These are phyloP conservation scores for Aspergillus sp. DNA, from an alignment of 2,329 filamentous ascomycete genomes.

Conservation along the genomic window DNA sequence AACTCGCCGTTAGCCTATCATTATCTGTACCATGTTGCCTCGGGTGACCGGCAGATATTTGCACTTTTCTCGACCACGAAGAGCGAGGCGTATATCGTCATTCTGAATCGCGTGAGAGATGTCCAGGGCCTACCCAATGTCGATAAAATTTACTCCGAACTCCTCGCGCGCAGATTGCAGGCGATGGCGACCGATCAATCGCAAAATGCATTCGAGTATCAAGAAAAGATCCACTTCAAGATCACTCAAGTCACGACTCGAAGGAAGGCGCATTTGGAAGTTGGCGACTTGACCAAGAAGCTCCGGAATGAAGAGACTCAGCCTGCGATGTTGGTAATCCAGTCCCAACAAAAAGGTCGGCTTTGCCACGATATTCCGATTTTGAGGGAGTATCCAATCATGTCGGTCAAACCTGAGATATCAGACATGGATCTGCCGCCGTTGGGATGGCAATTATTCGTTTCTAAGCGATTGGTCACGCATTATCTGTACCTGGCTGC, in stretches of 20 bases:
- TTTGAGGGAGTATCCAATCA: slow-evolving; percentile 71
- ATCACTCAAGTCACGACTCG: slow-evolving; percentile 80
- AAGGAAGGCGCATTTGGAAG: slow-evolving; percentile 77
- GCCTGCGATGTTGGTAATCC: slow-evolving; percentile 76
- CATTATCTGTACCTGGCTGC: slow-evolving; percentile 89
- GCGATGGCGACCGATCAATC: slow-evolving; percentile 61
- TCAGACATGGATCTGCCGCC: slow-evolving; percentile 81
- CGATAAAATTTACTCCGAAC: slow-evolving; percentile 75
- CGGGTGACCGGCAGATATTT: slow-evolving; percentile 87
- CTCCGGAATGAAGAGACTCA: slow-evolving; percentile 74
- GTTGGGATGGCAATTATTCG: slow-evolving; percentile 84
- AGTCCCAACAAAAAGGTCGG: slow-evolving; percentile 74
- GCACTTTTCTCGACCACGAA: slow-evolving; percentile 79
- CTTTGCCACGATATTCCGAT: slow-evolving; percentile 78
- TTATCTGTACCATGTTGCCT: slow-evolving; percentile 84
- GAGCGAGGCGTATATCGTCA: slow-evolving; percentile 72
- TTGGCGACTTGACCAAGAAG: slow-evolving; percentile 81
- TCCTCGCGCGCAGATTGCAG: slow-evolving; percentile 53
- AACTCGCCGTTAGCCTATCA: slow-evolving; percentile 69
- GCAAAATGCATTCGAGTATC: slow-evolving; percentile 78
- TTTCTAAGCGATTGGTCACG: slow-evolving; percentile 73
- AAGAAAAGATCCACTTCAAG: slow-evolving; percentile 76
- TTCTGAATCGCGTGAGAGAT: slow-evolving; percentile 76
- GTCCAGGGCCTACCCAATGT: slow-evolving; percentile 82
- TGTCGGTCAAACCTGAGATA: slow-evolving; percentile 72